phyloP scores from a whole-genome alignment of 1,284 basidiomycete genomes.

The Malassezia sp. region DNA sequence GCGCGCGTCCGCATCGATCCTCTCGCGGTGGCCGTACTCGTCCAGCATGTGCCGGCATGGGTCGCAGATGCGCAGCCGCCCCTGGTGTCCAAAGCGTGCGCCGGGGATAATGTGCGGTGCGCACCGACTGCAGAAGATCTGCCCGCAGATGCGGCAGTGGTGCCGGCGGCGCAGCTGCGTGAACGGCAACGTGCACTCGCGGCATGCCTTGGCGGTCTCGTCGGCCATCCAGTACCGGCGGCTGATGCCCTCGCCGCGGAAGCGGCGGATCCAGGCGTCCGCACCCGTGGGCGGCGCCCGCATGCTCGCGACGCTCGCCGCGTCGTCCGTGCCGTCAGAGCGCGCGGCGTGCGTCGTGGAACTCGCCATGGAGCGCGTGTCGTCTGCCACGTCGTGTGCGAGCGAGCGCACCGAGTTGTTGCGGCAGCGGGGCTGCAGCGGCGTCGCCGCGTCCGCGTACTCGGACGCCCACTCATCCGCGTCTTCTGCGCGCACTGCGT shows the following conservation, averaged over 20 bases:
- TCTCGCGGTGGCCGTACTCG: conserved; percentile 50
- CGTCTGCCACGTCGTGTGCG: conserved; percentile 37
- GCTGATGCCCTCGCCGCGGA: conserved; percentile 37
- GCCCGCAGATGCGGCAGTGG: conserved; percentile 45
- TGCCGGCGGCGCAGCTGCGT: conserved; percentile 40
- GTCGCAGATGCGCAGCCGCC: conserved; percentile 85
- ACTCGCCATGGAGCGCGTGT: conserved; percentile 29
- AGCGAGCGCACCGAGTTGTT: conserved; percentile 19
- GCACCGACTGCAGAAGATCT: conserved; percentile 51
- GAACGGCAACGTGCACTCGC: conserved; percentile 39
- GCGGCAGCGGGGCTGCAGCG: conserved; percentile 19
- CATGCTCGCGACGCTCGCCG: conserved; percentile 9
- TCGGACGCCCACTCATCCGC: too few relatives aligned
- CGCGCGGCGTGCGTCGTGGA: conserved; percentile 25
- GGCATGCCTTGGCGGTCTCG: conserved; percentile 71
- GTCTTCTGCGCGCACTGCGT: too few relatives aligned
- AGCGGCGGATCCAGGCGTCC: conserved; percentile 31
- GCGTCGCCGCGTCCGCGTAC: conserved; percentile 19
- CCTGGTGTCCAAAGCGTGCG: conserved; percentile 80
- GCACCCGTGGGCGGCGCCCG: conserved; percentile 30
- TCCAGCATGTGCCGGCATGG: conserved; percentile 81
- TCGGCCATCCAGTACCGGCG: conserved; percentile 52
- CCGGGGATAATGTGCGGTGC: conserved; percentile 96
- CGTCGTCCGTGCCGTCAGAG: conserved; percentile 26
- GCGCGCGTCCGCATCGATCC: conserved; percentile 8